Evolutionary conservation across 2,329 filamentous ascomycete species (phyloP).

Genomic region (Colletotrichum navitas): DNA sequence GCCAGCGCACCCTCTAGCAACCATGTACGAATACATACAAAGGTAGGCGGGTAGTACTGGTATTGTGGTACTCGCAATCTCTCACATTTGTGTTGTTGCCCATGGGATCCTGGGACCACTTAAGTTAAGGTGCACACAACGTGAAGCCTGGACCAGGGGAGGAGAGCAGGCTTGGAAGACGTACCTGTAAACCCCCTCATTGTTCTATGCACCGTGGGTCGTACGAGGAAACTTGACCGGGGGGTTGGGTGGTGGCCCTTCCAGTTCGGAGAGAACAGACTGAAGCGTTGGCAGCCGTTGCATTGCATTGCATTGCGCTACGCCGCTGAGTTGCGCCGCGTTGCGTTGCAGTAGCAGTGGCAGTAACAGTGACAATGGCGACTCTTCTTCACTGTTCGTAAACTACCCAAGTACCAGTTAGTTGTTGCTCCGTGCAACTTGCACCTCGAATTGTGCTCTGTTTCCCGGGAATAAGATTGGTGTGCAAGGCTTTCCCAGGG

Average conservation of each 20-base stretch:
- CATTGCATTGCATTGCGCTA: neutral
- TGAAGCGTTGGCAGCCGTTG: conserved; percentile 5
- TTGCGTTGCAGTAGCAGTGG: conserved; percentile 6
- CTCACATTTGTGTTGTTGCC: conserved; percentile 1
- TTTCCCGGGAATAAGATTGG: neutral
- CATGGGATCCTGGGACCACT: conserved; percentile 1
- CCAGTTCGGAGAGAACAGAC: neutral
- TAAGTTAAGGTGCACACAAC: conserved; percentile 2
- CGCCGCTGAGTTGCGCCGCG: neutral
- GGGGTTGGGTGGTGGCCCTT: neutral
- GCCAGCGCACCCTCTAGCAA: neutral
- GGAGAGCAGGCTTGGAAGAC: neutral
- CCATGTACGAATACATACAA: no score
- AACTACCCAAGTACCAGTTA: no score
- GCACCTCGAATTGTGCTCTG: neutral
- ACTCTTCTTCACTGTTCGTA: no score
- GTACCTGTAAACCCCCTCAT: neutral
- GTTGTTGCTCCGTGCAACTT: neutral
- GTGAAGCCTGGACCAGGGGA: conserved; percentile 12
- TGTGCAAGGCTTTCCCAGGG: conserved; percentile 2
- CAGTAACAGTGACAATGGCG: neutral
- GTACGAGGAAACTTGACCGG: conserved; percentile 7
- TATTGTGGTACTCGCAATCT: neutral
- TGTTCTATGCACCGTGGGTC: neutral
- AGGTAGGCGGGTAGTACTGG: neutral